Base-by-base conservation (phyloP, 441 rosid species). In the Erysimum cheiri region DNA sequence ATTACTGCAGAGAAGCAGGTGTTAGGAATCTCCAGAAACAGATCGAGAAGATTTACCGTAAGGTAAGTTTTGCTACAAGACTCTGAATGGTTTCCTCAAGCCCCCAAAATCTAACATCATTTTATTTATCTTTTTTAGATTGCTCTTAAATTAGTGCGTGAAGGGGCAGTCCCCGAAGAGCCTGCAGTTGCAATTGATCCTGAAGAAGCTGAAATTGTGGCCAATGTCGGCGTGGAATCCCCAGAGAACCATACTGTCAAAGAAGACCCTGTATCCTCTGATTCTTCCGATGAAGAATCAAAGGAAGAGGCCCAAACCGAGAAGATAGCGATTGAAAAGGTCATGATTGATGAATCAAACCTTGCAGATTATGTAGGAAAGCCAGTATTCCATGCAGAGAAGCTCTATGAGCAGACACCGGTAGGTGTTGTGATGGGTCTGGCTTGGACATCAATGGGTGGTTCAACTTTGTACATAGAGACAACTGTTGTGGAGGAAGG, bases 401-500 rank as follows among this genome's bases (percentile, higher is more conserved):
- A 97, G 65, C 82, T 96, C 62, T 93, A 91, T 36, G 89, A 87
- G 63, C 91, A 72, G 61, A 91, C 99, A 29, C 98, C 99, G 6
- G 80, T 87, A 44, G 99, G 99, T 58, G 98, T 96, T 53, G 97
- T 93, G 68, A 89, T 96, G 99, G 99, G 99, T 72, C 94, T 96
- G 60, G 99, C 97, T 52, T 96, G 99, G 99, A 96, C 99, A 57
- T 87, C 99, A 29, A 91, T 96, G 98, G 99, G 99, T 53, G 99
- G 99, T 56, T 91, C 98, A 70, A 93, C 98, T 35, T 77, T 93
- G 80, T 96, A 93, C 79, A 82, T 96, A 64, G 99, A 96, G 84
- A 89, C 97, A 73, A 84, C 91, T 55, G 85, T 78, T 48, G 78
- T 96, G n/a, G 99, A 93, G 79, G 91, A 89, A 83, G 92, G 85